These are phyloP conservation scores for Metschnikowia hibisci DNA, from an alignment of 805 yeast genomes.

Conservation along the genomic window DNA sequence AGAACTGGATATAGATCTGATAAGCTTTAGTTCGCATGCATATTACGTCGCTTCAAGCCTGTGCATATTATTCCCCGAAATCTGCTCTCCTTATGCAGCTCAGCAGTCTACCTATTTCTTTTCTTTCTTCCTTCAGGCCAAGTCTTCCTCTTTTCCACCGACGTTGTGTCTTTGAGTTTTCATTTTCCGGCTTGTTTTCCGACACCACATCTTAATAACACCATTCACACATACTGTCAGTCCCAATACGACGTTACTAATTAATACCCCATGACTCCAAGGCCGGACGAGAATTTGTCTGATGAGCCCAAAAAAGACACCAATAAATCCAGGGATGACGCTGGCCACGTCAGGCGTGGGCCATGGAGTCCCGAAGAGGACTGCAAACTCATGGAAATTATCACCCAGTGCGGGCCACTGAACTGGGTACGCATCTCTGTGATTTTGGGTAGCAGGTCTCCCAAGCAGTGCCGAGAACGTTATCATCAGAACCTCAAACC, in stretches of 20 bases:
- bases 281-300: slow-evolving; percentile 1
- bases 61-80: slow-evolving; percentile 1
- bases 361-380: slow-evolving; percentile 93
- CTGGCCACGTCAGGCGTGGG: slow-evolving; percentile 50
- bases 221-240: too few species aligned
- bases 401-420: slow-evolving; percentile 68
- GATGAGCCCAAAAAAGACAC: slow-evolving; percentile 1
- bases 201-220: too few species aligned
- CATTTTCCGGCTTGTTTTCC: too few species aligned
- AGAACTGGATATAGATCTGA: slow-evolving; percentile 5
- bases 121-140: not conserved
- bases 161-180: too few species aligned
- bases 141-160: too few species aligned
- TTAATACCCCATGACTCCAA: not conserved
- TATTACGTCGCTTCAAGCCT: not conserved
- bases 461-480: slow-evolving; percentile 88
- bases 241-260: too few species aligned
- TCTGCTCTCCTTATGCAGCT: not conserved
- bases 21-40: slow-evolving; percentile 4
- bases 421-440: slow-evolving; percentile 88
- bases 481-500: slow-evolving; percentile 92
- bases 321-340: slow-evolving; percentile 5
- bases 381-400: slow-evolving; percentile 62
- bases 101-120: not conserved
- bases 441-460: slow-evolving; percentile 69